Conservation (phyloP, 2,329 filamentous ascomycete species). For the Paecilomyces variotii region DNA sequence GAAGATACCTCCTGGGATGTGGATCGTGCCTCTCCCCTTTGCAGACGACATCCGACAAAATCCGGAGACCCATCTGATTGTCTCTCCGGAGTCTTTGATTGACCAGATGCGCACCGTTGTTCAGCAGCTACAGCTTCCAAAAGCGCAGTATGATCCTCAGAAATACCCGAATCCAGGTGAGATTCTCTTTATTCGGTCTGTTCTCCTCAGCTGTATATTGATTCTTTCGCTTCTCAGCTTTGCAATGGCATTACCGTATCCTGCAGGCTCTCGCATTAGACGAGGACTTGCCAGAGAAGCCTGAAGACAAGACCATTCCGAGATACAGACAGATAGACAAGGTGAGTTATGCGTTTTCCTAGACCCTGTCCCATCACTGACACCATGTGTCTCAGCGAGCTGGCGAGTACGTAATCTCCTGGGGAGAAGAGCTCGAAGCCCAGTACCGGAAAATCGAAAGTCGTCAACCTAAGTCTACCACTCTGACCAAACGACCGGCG, state of each 20-base stretch:
- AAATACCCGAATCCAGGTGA: constrained; percentile 77
- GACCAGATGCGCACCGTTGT: constrained; percentile 76
- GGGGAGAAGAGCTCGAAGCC: constrained; percentile 60
- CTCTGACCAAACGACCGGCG: constrained; percentile 41
- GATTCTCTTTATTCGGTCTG: constrained; percentile 3
- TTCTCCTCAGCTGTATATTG: constrained; percentile 6
- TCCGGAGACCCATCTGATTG: constrained; percentile 52
- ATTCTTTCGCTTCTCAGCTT: constrained; percentile 32
- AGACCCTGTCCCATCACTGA: neutral
- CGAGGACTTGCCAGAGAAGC: constrained; percentile 71
- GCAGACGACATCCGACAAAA: constrained; percentile 77
- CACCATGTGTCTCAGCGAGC: constrained; percentile 46
- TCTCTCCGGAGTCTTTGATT: constrained; percentile 62
- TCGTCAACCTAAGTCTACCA: constrained; percentile 34
- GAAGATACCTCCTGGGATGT: constrained; percentile 72
- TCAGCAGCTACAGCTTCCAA: constrained; percentile 81
- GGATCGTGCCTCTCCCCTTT: constrained; percentile 81
- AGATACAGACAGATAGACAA: constrained; percentile 85
- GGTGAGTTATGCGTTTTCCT: constrained; percentile 17
- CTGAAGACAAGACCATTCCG: constrained; percentile 73
- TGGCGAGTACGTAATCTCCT: constrained; percentile 68
- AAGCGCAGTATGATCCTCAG: constrained; percentile 70
- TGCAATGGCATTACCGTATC: constrained; percentile 97
- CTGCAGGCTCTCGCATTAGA: constrained; percentile 85
- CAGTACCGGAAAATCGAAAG: constrained; percentile 42